Base-by-base conservation (phyloP, 2,329 filamentous ascomycete genomes). In the Cercospora beticola region DNA sequence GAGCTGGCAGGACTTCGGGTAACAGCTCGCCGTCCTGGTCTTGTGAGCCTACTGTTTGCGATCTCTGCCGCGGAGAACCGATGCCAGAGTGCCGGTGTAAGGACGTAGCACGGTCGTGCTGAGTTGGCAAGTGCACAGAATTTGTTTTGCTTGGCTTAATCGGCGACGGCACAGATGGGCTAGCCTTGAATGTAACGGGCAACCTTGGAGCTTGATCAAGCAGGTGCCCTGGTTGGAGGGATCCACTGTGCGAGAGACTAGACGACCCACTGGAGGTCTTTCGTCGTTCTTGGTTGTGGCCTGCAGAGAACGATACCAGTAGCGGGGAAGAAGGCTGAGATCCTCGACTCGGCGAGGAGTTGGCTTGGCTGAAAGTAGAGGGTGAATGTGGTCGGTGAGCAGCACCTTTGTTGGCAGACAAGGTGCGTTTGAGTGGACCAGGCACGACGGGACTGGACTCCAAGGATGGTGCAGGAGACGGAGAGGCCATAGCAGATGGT, bases 301-400 rank as follows among this genome's bases (percentile, higher is more conserved):
- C 92, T 12, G 94, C 92, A 68, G 94, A 93, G 79, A 99, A 99
- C 5, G 95, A 97, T 8, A 98, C 92, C n/a, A 98, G 85, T n/a
- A 99, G 83, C 0, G 95, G 95, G 5, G 93, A 96, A 0, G 92
- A 94, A 59, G 90, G 90, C 75, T 92, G 90, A 3, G 95, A 99
- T 4, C 87, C 89, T 72, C 94, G 88, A 78, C 88, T 97, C 1
- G 95, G 94, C 1, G 94, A 97, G 5, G 94, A 92, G 76, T 91
- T 95, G 23, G 90, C 83, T 71, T 94, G 92, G 73, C 89, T 92
- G 28, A 92, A 80, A 21, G 89, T 86, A 0, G 94, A 97, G 1
- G 95, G 95, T 2, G 95, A 98, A 59, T 92, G 90, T 3, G 95
- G 93, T 65, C 95, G 87, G 10, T 58, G 62, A 72, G 91, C 92